These are phyloP conservation scores for Prunus mume DNA, from an alignment of 306 rosid species.

Conservation along the genomic window DNA sequence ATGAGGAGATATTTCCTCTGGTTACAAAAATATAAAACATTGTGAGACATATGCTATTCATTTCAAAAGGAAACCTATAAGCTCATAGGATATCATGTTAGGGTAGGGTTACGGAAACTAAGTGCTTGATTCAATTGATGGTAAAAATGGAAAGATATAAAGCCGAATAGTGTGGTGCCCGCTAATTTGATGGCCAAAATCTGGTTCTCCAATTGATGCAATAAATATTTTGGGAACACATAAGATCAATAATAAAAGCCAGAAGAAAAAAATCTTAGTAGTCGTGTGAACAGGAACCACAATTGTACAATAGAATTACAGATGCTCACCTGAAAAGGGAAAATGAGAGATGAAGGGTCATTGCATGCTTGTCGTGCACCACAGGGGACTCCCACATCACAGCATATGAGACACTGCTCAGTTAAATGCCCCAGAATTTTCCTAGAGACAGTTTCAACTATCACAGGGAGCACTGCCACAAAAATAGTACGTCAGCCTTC, in stretches of 20 bases:
- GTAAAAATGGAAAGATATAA: neutral
- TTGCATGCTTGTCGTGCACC: slow-evolving; percentile 87
- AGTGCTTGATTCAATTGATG: neutral
- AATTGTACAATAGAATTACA: neutral
- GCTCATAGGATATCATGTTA: neutral
- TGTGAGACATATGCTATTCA: too few relatives aligned
- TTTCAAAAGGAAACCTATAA: neutral
- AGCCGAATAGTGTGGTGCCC: neutral
- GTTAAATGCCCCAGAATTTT: slow-evolving; percentile 83
- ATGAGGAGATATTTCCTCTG: neutral
- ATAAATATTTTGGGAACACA: neutral
- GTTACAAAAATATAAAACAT: neutral
- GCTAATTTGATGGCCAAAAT: neutral
- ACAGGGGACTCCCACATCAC: slow-evolving; percentile 94
- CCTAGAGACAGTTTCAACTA: slow-evolving; percentile 71
- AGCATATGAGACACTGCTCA: slow-evolving; percentile 94
- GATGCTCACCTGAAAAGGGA: slow-evolving; percentile 86
- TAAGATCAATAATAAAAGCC: neutral
- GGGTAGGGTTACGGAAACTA: neutral
- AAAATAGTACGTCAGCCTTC: slow-evolving; percentile 12
- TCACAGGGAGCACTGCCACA: slow-evolving; percentile 81
- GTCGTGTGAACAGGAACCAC: neutral
- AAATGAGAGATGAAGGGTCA: slow-evolving; percentile 89
- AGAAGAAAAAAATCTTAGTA: neutral
- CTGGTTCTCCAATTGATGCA: too few relatives aligned